phyloP scores from a whole-genome alignment of 305 asterid species.

The Fraxinus greggii region DNA sequence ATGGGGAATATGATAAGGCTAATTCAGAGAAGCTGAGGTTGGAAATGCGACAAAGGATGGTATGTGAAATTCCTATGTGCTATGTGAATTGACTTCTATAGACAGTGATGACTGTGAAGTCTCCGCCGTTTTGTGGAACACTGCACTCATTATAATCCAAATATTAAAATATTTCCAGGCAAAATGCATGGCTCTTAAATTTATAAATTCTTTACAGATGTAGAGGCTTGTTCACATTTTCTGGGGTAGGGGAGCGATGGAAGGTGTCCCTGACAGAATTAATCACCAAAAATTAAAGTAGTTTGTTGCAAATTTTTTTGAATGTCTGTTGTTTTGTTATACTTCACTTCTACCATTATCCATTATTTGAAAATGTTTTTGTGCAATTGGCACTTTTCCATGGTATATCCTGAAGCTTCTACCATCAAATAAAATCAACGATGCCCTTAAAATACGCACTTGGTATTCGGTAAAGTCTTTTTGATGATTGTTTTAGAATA shows the following conservation, averaged over 20 bases:
- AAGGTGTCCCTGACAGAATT: neutral
- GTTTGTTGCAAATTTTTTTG: neutral
- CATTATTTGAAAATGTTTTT: neutral
- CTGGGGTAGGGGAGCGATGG: neutral
- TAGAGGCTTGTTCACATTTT: neutral
- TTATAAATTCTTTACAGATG: neutral
- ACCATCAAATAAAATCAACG: neutral
- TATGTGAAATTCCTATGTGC: constrained; percentile 23
- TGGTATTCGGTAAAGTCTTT: neutral
- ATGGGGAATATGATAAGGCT: constrained; percentile 89
- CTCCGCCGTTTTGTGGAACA: neutral
- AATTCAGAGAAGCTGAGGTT: constrained; percentile 82
- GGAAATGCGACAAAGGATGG: constrained; percentile 91
- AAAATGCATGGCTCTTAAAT: neutral
- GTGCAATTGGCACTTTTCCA: neutral
- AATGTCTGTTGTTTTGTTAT: neutral
- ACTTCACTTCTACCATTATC: neutral
- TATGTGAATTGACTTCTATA: neutral
- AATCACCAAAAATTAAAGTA: neutral
- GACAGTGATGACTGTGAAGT: neutral
- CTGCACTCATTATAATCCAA: neutral
- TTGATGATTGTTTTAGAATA: neutral
- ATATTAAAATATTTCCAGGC: neutral
- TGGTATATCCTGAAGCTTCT: neutral
- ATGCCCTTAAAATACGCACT: neutral